These are phyloP conservation scores for Pleurotus citrinopileatus DNA, from an alignment of 768 basidiomycete genomes.

Conservation along the genomic window DNA sequence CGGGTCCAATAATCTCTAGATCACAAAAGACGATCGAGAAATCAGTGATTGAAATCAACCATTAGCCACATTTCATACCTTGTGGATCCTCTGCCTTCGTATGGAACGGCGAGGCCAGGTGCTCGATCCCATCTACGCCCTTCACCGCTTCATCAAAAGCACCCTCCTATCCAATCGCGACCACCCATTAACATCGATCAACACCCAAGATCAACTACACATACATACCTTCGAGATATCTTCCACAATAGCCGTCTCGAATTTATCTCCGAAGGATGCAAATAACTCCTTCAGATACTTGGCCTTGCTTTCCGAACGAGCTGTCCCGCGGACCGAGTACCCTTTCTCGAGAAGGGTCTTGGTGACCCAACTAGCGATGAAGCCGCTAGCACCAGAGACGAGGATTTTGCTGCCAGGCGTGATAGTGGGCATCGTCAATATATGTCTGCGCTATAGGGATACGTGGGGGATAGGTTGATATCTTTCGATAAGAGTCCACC, in stretches of 20 bases:
- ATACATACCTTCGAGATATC: slow-evolving; percentile 50
- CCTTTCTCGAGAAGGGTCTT: slow-evolving; percentile 55
- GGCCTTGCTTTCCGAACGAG: slow-evolving; percentile 61
- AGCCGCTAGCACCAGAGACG: slow-evolving; percentile 60
- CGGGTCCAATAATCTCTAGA: slow-evolving; percentile 64
- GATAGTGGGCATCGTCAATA: slow-evolving; percentile 30
- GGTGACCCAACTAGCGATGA: slow-evolving; percentile 58
- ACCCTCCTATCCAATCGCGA: slow-evolving; percentile 38
- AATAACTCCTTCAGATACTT: slow-evolving; percentile 54
- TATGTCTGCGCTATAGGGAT: no score
- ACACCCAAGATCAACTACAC: neutral
- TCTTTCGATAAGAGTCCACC: no score
- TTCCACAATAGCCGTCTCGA: slow-evolving; percentile 64
- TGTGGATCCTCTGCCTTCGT: slow-evolving; percentile 41
- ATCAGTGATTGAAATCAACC: neutral
- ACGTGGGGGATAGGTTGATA: no score
- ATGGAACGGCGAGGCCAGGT: slow-evolving; percentile 65
- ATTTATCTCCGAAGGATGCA: slow-evolving; percentile 48
- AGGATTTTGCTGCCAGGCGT: slow-evolving; percentile 35
- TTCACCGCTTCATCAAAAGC: slow-evolving; percentile 81
- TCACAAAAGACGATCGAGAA: neutral
- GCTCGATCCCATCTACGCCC: slow-evolving; percentile 69
- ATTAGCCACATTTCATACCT: slow-evolving; percentile 16
- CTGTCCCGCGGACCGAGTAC: slow-evolving; percentile 63
- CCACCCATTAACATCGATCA: neutral